Evolutionary conservation across 371 early-diverging fungal species (phyloP).

Genomic region (Apophysomyces variabilis): DNA sequence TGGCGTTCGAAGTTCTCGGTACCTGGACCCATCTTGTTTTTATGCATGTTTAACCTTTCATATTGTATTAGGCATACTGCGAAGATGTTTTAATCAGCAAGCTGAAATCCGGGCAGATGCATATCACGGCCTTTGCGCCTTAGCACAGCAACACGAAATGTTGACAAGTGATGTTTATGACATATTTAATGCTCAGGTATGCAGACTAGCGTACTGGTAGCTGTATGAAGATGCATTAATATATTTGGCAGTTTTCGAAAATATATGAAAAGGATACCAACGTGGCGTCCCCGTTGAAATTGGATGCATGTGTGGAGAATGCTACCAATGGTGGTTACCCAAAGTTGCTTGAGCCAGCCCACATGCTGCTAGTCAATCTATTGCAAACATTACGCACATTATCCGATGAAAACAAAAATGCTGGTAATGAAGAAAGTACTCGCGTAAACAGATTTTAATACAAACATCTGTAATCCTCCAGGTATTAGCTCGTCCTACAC

Average conservation of each 20-base stretch:
- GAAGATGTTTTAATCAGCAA: constrained; percentile 66
- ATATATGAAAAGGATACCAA: constrained; percentile 36
- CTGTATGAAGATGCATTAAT: neutral
- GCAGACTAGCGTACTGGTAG: neutral
- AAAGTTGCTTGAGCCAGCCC: constrained; percentile 43
- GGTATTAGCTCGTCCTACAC: constrained; percentile 15
- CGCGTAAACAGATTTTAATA: too few relatives aligned
- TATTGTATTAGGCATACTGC: constrained; percentile 47
- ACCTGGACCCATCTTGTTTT: constrained; percentile 1
- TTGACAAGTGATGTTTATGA: constrained; percentile 56
- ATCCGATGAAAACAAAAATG: neutral
- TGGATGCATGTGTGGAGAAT: constrained; percentile 57
- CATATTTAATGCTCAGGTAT: constrained; percentile 57
- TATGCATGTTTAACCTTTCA: neutral
- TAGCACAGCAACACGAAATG: constrained; percentile 35
- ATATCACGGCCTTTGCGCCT: constrained; percentile 54
- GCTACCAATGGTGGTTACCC: constrained; percentile 41
- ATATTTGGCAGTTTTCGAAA: constrained; percentile 30
- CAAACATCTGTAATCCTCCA: neutral
- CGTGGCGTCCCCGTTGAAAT: constrained; percentile 39
- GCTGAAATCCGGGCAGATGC: constrained; percentile 52
- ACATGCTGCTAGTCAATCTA: constrained; percentile 38
- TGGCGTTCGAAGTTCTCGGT: constrained; percentile 62
- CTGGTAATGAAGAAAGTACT: neutral
- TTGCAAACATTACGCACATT: constrained; percentile 29